Evolutionary conservation across 768 basidiomycete genomes (phyloP).

Genomic region (Boletales sp.): DNA sequence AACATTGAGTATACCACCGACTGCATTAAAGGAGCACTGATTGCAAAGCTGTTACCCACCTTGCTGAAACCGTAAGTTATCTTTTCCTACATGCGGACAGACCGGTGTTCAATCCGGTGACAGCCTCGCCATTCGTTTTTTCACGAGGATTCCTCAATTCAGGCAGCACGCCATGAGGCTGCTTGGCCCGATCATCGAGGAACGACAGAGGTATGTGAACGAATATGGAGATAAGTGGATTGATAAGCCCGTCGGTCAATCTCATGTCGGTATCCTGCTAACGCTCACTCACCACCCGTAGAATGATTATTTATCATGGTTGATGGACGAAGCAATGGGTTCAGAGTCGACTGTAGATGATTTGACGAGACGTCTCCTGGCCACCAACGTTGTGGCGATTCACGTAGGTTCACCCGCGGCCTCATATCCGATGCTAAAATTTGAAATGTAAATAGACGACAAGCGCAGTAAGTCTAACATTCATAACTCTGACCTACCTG

Average conservation of each 20-base stretch:
- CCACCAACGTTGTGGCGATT: slow-evolving; percentile 6
- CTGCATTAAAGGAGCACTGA: slow-evolving; percentile 17
- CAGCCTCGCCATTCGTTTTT: slow-evolving; percentile 16
- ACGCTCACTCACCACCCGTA: slow-evolving; percentile 1
- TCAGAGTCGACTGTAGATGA: slow-evolving; percentile 15
- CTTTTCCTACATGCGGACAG: not conserved
- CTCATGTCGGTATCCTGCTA: not conserved
- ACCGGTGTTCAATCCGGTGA: not conserved
- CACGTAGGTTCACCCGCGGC: not conserved
- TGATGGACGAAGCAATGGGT: slow-evolving; percentile 23
- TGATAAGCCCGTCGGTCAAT: slow-evolving; percentile 28
- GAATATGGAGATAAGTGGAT: slow-evolving; percentile 24
- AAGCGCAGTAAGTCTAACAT: slow-evolving; percentile 5
- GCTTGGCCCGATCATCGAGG: slow-evolving; percentile 27
- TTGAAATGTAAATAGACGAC: slow-evolving; percentile 13
- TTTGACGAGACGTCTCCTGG: slow-evolving; percentile 18
- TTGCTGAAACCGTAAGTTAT: slow-evolving; percentile 30
- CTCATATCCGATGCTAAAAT: not conserved
- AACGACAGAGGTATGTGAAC: slow-evolving; percentile 19
- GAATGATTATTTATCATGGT: slow-evolving; percentile 32
- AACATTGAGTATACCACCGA: slow-evolving; percentile 29
- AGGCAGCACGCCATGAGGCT: slow-evolving; percentile 6
- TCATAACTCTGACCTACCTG: too few relatives aligned
- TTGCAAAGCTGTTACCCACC: slow-evolving; percentile 30
- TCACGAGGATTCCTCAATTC: slow-evolving; percentile 7